Evolutionary conservation across 1,139 yeast species (phyloP).

Genomic region (Protomyces pachydermus): DNA sequence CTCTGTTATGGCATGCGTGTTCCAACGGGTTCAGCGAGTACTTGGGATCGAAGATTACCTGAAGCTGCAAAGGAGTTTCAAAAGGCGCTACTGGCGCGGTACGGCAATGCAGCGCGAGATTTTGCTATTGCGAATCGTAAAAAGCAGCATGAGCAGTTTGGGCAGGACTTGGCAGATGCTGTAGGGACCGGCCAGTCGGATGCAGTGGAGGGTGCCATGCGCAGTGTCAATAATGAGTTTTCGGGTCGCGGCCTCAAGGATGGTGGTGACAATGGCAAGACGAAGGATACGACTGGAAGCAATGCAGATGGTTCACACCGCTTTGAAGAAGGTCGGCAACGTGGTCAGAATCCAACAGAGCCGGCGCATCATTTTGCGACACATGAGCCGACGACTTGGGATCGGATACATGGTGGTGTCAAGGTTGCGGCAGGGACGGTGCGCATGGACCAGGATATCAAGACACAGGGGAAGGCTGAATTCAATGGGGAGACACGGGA

Average conservation of each 20-base stretch:
- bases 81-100: not conserved
- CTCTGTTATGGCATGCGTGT: constrained; percentile 17
- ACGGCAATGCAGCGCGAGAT: not conserved
- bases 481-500: constrained; percentile 19
- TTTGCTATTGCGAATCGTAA: not conserved
- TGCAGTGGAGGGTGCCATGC: not conserved
- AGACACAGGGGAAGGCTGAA: constrained; percentile 20
- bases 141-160: not conserved
- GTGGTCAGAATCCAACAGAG: constrained; percentile 16
- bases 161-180: not conserved
- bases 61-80: not conserved
- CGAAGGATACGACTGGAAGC: not conserved
- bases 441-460: constrained; percentile 23
- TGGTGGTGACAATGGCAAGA: constrained; percentile 5
- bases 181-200: not conserved
- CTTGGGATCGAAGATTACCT: constrained; percentile 15
- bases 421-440: constrained; percentile 14
- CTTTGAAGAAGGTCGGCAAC: constrained; percentile 5
- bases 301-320: not conserved
- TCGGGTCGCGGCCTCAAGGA: not conserved
- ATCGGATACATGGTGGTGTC: constrained; percentile 17
- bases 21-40: constrained; percentile 16
- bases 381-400: constrained; percentile 10
- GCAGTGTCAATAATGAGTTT: constrained; percentile 12
- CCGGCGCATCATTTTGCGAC: constrained; percentile 20